Evolutionary conservation across 1,284 basidiomycete genomes (phyloP), one percentile per base, ranked within the genome.

Genomic region (Tylopilus sp.): DNA sequence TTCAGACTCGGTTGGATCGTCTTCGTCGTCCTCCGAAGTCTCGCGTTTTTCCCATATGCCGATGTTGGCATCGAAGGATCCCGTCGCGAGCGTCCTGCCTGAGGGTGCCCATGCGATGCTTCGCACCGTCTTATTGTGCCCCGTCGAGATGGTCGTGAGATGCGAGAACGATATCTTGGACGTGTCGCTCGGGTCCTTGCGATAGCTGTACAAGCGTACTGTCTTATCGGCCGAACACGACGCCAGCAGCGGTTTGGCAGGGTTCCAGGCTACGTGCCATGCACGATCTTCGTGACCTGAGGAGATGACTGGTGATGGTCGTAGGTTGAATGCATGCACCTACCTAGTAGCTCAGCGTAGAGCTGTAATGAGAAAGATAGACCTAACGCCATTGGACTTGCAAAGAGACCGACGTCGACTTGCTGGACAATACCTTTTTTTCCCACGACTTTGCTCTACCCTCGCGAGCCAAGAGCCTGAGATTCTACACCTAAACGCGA

Each of bases 191-290:
- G 61, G 50, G 28, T 58, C 54, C 11, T 67, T 59, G 23, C 70
- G 69, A 71, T 95, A 97, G 23, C 75, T 74, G 66, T 91, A 96
- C 48, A 99, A 70, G 36, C 92, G 79, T 49, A 98, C 89, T 3
- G 91, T 84, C 69, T 93, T 96, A 71, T 99, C 96, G 8, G 90
- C 85, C 3, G 95, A 97, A 67, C 95, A 98, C 6, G 93, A 92
- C 0, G 96, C 94, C 13, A 99, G 74, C 13, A 96, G 66, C 0
- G 89, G 81, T 53, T 86, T 81, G 6, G 76, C 72, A 0, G 94
- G 92, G 65, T 97, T 98, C 92, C 95, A 99, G 7, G 92, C 84
- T 26, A 93, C 74, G 52, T 84, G 75, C 96, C 96, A 99, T 16
- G 84, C 89, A 41, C 89, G 80, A 55, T 94, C 92, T 41, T 85